Conservation (phyloP, 352 stramenopile species). For the Globisporangium paroecandrum region DNA sequence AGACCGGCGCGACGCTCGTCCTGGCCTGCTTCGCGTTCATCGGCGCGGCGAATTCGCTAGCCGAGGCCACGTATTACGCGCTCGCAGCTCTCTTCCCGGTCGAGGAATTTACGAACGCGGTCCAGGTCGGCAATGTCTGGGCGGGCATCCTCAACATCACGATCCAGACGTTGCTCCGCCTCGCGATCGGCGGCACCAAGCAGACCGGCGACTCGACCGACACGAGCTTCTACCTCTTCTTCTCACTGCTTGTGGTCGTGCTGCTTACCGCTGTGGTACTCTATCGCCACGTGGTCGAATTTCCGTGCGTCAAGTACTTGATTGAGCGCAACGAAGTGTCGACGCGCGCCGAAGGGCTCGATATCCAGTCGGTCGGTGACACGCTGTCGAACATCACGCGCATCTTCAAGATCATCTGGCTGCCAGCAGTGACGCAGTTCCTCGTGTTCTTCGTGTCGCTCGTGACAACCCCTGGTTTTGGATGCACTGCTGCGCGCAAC, state of each 20-base stretch:
- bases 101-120: slow-evolving; percentile 64
- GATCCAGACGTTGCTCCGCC: slow-evolving; percentile 47
- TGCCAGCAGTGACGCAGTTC: slow-evolving; percentile 47
- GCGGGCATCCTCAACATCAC: slow-evolving; percentile 57
- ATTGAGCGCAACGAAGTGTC: slow-evolving; percentile 42
- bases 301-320: slow-evolving; percentile 50
- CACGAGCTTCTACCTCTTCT: slow-evolving; percentile 62
- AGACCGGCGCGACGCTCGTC: slow-evolving; percentile 48
- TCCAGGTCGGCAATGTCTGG: slow-evolving; percentile 60
- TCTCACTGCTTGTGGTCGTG: slow-evolving; percentile 49
- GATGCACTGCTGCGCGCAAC: slow-evolving; percentile 37
- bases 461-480: slow-evolving; percentile 48
- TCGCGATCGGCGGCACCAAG: slow-evolving; percentile 41
- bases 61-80: slow-evolving; percentile 59
- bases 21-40: slow-evolving; percentile 50
- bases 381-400: slow-evolving; percentile 40
- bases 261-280: slow-evolving; percentile 40
- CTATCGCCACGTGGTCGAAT: slow-evolving; percentile 31
- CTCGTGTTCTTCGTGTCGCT: slow-evolving; percentile 63
- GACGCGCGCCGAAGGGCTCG: slow-evolving; percentile 29
- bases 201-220: slow-evolving; percentile 32
- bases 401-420: slow-evolving; percentile 47
- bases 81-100: slow-evolving; percentile 56
- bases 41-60: slow-evolving; percentile 52
- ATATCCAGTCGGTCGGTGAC: slow-evolving; percentile 24